Conservation (phyloP, 176 grass and related monocot species). For the Oryza glumipatula region DNA sequence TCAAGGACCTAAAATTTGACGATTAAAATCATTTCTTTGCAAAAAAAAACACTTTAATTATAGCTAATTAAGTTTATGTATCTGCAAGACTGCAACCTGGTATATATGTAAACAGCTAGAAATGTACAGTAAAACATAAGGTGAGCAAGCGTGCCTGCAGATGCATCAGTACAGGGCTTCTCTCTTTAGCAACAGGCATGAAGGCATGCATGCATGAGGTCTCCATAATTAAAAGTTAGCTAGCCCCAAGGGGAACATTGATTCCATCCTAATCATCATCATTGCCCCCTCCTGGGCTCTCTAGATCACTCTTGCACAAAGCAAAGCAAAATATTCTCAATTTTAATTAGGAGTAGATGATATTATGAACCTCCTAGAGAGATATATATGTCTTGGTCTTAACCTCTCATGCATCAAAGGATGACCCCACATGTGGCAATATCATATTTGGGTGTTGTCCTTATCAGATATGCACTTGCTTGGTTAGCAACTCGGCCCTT, state of each 20-base stretch:
- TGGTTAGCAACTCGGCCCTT: neutral
- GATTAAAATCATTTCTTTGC: neutral
- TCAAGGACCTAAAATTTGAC: neutral
- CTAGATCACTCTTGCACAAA: slow-evolving; percentile 15
- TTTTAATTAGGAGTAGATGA: neutral
- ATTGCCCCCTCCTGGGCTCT: slow-evolving; percentile 8
- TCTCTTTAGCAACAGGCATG: slow-evolving; percentile 31
- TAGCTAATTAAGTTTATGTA: neutral
- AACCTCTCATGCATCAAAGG: slow-evolving; percentile 1
- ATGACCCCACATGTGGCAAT: slow-evolving; percentile 3
- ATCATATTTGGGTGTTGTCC: slow-evolving; percentile 7
- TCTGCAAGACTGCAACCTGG: neutral
- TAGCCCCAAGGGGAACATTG: slow-evolving; percentile 12
- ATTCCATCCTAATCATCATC: slow-evolving; percentile 35
- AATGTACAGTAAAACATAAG: neutral
- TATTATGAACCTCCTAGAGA: slow-evolving; percentile 13
- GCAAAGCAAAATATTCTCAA: slow-evolving; percentile 31
- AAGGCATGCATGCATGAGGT: slow-evolving; percentile 23
- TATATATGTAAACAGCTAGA: no score
- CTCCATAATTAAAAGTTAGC: slow-evolving; percentile 32
- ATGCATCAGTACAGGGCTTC: neutral
- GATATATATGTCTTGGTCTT: slow-evolving; percentile 27
- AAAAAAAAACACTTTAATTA: neutral
- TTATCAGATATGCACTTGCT: slow-evolving; percentile 36
- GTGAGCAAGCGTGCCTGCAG: neutral